Evolutionary conservation across 2,329 filamentous ascomycete species (phyloP), one percentile per base, ranked within the genome.

Genomic region (Aspergillus awamori): DNA sequence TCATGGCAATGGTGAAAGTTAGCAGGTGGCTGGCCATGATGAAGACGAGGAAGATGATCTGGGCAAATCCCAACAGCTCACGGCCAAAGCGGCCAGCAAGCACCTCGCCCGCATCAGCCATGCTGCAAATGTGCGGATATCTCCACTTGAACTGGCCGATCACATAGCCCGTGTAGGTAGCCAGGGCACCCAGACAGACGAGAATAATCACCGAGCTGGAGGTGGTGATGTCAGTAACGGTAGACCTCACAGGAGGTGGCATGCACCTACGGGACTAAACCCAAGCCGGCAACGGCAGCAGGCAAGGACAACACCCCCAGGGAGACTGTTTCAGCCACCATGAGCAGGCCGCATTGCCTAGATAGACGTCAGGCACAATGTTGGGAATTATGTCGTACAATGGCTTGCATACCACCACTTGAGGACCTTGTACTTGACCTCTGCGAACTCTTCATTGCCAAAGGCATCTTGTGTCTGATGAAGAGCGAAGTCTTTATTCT

Each of bases 11-110:
- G 33, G 83, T 84, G 65, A 90, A 90, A 0, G 88, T 90, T 63
- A 91, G 78, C 55, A 89, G 81, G 75, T 92, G 90, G n/a, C 87
- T 89, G 36, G 84, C 87, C 75, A 89, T 87, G 67, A 90, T 83
- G 76, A 92, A 90, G 58, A 89, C 77, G 41, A 91, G 79, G 74
- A 90, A 86, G 17, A 91, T 74, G 8, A 84, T 77, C 67, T 89
- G 87, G 64, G 84, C 87, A 64, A 79, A 75, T 24, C 87, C 87
- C 48, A 90, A 78, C 33, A 91, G 65, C 71, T 89, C 86, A 63
- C 86, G 84, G 1, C 87, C 87, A 41, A 84, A 77, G 17, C 76
- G 78, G 8, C 89, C 89, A 60, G 81, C 80, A 53, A 91, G 78
- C 52, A 91, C 79, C 48, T 83, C 79, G 2, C 87, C 88, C 13